Evolutionary conservation across 495 filamentous ascomycete genomes (phyloP), one percentile per base, ranked within the genome.

Genomic region (Wilcoxina mikolae): DNA sequence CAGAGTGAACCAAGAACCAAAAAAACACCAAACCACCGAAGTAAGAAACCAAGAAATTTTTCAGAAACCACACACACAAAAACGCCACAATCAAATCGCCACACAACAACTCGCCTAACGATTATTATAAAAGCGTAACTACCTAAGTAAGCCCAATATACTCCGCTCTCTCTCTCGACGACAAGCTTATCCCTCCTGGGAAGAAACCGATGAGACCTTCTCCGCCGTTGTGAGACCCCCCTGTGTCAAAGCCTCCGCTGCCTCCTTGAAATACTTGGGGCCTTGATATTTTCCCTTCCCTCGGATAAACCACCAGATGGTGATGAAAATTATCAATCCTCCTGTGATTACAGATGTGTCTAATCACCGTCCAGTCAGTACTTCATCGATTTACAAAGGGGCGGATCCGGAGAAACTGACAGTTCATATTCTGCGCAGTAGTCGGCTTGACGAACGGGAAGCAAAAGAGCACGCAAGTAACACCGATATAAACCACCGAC

Each of bases 391-490:
- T 7, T 15, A 35, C 7, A 9, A 9, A n/a, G 31, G 31, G 31
- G 15, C 7, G 31, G 31, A 15, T 7, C 7, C 7, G 31, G 31
- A 15, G 31, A 18, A 12, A 20, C 39, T 43, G 5, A 43, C 83
- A 85, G 52, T 85, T 85, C 82, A 86, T 84, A n/a, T 73, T 75
- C 15, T 68, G 67, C 1, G 72, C 73, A 1, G 70, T 69, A 0
- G 74, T 73, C 0, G 82, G 81, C 47, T 79, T 56, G 0, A 64
- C 63, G 58, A 75, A 83, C 1, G 83, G 84, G 64, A 88, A 87
- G 55, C 81, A 86, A 67, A 82, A 89, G 48, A 87, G 78, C 7
- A 83, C 71, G 50, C 81, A 74, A 65, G 86, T 89, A 22, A 78
- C 69, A 0, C 76, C 59, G 51, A 89, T 90, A 55, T 84, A 80